Percentiles rank a stretch among this genome's conserved stretches.
Evolutionary conservation across 192 early-diverging fungal genomes (phyloP).

Genomic region (Lobosporangium transversale): DNA sequence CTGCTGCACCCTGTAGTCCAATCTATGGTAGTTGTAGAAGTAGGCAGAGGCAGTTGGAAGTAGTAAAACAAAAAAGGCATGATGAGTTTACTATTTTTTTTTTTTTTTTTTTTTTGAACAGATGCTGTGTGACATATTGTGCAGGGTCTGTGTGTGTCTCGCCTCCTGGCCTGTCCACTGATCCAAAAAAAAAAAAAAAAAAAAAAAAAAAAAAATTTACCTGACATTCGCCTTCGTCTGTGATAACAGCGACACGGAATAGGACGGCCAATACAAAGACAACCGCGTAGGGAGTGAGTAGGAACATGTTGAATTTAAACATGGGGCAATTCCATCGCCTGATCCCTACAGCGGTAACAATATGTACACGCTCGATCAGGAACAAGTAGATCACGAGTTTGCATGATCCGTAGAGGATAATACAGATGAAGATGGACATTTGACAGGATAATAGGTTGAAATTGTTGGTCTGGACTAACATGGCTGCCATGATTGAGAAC

Average conservation of each 20-base stretch:
- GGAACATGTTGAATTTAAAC: conserved; percentile 51
- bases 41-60: too few relatives aligned
- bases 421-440: conserved; percentile 47
- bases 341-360: conserved; percentile 32
- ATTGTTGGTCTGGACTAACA: conserved; percentile 60
- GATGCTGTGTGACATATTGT: too few relatives aligned
- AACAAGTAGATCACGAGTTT: conserved; percentile 60
- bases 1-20: conserved; percentile 2
- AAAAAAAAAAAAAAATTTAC: too few relatives aligned
- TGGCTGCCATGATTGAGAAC: conserved; percentile 53
- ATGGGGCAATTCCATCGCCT: conserved; percentile 44
- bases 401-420: conserved; percentile 49
- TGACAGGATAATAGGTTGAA: conserved; percentile 49
- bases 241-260: conserved; percentile 18
- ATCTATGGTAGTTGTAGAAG: too few relatives aligned
- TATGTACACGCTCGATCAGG: conserved; percentile 52
- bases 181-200: too few relatives aligned
- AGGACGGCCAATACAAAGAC: conserved; percentile 41
- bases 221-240: conserved; percentile 13
- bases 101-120: background rate
- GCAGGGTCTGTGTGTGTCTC: too few relatives aligned
- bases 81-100: background rate
- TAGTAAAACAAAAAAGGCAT: background rate
- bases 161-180: too few relatives aligned
- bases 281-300: conserved; percentile 45